Percentiles rank a stretch among this genome's conserved stretches.
Evolutionary conservation across 2,329 filamentous ascomycete species (phyloP).

Genomic region (Colletotrichum chrysophilum): DNA sequence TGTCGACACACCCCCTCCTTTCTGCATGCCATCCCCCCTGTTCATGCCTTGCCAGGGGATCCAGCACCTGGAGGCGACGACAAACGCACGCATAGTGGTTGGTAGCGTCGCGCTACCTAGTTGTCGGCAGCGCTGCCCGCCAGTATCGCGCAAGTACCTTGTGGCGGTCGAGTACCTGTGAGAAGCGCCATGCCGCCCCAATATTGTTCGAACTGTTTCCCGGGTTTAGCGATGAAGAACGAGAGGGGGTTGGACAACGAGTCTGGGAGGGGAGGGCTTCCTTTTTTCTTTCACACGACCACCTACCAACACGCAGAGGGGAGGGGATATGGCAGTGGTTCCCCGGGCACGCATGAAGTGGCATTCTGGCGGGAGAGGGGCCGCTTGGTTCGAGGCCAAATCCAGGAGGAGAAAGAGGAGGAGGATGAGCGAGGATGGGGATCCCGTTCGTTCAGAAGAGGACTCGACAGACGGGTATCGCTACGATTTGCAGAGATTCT

Average conservation of each 20-base stretch:
- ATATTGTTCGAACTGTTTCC: conserved; percentile 25
- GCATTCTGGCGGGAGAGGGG: not conserved
- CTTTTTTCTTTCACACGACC: not conserved
- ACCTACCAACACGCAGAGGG: not conserved
- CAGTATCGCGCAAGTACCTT: conserved; percentile 18
- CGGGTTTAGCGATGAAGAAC: conserved; percentile 28
- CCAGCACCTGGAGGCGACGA: conserved; percentile 6
- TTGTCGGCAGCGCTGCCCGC: not conserved
- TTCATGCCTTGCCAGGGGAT: conserved; percentile 8
- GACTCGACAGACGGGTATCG: not conserved
- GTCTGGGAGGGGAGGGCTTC: not conserved
- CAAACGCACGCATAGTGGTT: conserved; percentile 2
- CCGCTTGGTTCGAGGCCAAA: not conserved
- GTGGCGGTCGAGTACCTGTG: conserved; percentile 12
- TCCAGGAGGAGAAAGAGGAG: not conserved
- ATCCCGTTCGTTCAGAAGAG: not conserved
- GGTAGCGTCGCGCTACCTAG: not conserved
- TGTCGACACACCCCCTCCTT: conserved; percentile 14
- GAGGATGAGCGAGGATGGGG: not conserved
- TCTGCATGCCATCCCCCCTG: conserved; percentile 18
- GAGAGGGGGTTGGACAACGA: not conserved
- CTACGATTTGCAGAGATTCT: not conserved
- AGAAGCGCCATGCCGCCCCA: conserved; percentile 33
- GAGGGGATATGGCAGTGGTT: not conserved
- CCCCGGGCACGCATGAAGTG: not conserved